Base-by-base conservation (phyloP, 73 alveolate genomes). In the Tetrahymena borealis region DNA sequence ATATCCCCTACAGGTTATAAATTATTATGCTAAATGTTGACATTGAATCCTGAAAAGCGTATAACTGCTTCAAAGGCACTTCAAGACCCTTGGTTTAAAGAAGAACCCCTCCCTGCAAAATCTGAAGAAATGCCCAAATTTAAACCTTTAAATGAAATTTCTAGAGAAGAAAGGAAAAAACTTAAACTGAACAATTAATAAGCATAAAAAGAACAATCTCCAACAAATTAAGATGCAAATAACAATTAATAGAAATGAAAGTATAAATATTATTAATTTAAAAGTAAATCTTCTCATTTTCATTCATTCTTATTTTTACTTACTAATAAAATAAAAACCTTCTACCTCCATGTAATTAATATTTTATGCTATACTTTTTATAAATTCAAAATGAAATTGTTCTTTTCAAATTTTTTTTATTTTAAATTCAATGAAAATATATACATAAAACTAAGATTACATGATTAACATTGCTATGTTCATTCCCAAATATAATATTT, bases 41-140 rank as follows among this genome's bases (percentile, higher is more conserved):
- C 91, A 35, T 16, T 78, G 20, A 90, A 93, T 12, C 96, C 97
- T 38, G 93, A 90, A 37, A 91, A 95, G 33, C 79, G 97, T 39
- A 90, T 95, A 32, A 91, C 94, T 9, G 97, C 97, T 28, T 90
- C 93, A 39, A 97, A 95, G 32, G 98, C 98, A 7, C 94, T 96
- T 31, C 32, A 91, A 28, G 97, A 96, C 39, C 96, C 95, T 2
- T 95, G 97, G 97, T 93, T 96, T 32, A 20, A 33, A 32, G 91
- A 93, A 18, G 77, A 85, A 28, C 93, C 95, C 13, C 78, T 85
- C 12, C 91, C 95, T 32, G 20, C 28, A 24, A 93, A 78, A 20
- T 36, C 33, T 33, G 95, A 39, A 4, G 38, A 79, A 20, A 92
- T 79, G 93, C 93, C 93, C 40, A 85, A 91, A 3, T 85, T 85